Conservation (phyloP, 768 basidiomycete genomes). For the Favolaschia claudopus region DNA sequence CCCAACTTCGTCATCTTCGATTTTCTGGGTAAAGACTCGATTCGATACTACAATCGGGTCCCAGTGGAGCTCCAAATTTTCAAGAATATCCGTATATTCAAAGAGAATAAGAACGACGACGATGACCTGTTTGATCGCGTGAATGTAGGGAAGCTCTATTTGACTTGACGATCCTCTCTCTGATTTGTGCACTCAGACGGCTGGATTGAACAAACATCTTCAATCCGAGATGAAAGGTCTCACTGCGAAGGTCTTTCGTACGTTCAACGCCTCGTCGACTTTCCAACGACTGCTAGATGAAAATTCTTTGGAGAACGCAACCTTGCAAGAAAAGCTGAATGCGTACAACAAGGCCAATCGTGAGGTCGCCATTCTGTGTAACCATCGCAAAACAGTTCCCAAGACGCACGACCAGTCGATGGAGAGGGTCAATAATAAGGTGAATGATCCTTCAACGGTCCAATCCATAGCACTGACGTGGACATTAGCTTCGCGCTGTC, state of each 20-base stretch:
- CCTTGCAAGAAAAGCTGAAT: constrained; percentile 94
- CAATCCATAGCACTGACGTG: not conserved
- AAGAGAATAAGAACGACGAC: constrained; percentile 86
- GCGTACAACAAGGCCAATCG: constrained; percentile 98
- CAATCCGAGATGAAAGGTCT: constrained; percentile 95
- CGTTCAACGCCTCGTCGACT: constrained; percentile 96
- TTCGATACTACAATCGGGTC: constrained; percentile 94
- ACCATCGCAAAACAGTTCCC: constrained; percentile 95
- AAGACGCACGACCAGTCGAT: constrained; percentile 94
- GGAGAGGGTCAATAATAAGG: constrained; percentile 94
- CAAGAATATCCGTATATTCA: constrained; percentile 98
- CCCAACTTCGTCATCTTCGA: constrained; percentile 93
- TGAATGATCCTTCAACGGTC: constrained; percentile 44
- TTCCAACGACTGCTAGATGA: constrained; percentile 92
- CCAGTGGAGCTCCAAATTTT: constrained; percentile 91
- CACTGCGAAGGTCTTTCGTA: constrained; percentile 99
- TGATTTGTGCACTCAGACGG: constrained; percentile 55
- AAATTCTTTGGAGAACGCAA: constrained; percentile 62
- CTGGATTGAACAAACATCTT: constrained; percentile 92
- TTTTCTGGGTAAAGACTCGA: constrained; percentile 99
- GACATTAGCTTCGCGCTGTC: constrained; percentile 61
- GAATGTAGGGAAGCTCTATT: constrained; percentile 61
- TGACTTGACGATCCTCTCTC: constrained; percentile 7
- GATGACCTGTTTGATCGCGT: constrained; percentile 96
- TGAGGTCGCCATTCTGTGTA: constrained; percentile 96